These are phyloP conservation scores for Ephemerocybe angulata DNA, from an alignment of 768 basidiomycete species.

Conservation along the genomic window DNA sequence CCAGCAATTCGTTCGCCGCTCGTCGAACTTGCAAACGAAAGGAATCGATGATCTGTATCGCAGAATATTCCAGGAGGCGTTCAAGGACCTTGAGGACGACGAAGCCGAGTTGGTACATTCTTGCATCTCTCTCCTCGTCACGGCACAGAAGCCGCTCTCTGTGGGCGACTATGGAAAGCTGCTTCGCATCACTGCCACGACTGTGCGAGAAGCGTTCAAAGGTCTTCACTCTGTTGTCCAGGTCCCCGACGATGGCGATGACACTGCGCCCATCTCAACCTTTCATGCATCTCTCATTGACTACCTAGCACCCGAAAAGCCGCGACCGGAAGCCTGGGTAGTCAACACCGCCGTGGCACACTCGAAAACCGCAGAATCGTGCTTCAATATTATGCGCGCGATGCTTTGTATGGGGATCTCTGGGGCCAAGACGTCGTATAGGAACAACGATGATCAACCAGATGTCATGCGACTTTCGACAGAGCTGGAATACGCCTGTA, in stretches of 20 bases:
- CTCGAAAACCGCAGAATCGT: neutral
- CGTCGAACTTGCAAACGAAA: neutral
- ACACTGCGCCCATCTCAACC: neutral
- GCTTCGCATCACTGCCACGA: neutral
- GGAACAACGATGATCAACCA: neutral
- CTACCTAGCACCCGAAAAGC: neutral
- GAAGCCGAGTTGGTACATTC: neutral
- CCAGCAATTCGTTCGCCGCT: neutral
- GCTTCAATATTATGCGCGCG: neutral
- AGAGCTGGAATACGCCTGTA: slow-evolving; percentile 3
- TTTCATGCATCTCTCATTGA: slow-evolving; percentile 3
- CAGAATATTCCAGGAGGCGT: neutral
- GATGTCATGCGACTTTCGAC: neutral
- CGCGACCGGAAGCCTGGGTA: neutral
- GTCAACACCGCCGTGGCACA: neutral
- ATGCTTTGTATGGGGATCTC: neutral
- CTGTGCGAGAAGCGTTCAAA: neutral
- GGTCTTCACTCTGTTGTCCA: neutral
- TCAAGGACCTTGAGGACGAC: neutral
- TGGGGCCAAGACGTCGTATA: neutral
- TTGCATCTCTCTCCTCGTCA: neutral
- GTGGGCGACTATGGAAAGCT: neutral
- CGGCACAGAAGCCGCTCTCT: neutral
- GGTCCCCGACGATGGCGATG: neutral
- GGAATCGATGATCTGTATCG: neutral